These are phyloP conservation scores for Peronospora destructor DNA, from an alignment of 352 stramenopile genomes.

Conservation along the genomic window DNA sequence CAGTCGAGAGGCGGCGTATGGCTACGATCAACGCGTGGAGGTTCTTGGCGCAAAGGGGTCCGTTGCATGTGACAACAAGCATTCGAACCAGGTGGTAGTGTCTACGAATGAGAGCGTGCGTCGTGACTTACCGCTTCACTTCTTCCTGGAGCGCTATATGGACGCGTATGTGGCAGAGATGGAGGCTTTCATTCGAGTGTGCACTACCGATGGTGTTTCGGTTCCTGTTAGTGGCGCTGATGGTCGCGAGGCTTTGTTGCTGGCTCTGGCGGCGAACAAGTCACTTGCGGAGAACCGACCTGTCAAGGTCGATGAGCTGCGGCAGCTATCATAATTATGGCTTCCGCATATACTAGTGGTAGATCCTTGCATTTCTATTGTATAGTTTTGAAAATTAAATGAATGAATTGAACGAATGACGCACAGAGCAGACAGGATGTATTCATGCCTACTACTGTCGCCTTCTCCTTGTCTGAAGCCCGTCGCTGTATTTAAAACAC, in stretches of 20 bases:
- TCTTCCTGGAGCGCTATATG: conserved; percentile 92
- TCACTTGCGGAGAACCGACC: conserved; percentile 63
- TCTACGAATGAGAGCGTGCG: conserved; percentile 37
- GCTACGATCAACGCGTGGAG: conserved; percentile 93
- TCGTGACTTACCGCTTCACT: conserved; percentile 89
- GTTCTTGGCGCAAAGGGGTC: conserved; percentile 89
- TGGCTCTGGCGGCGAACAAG: conserved; percentile 62
- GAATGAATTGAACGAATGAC: conserved; percentile 7
- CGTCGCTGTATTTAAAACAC: conserved; percentile 86
- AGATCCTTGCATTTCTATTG: conserved; percentile 20
- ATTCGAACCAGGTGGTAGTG: conserved; percentile 83
- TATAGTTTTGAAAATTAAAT: conserved; percentile 20
- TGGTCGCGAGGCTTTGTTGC: conserved; percentile 55
- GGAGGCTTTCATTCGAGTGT: conserved; percentile 60
- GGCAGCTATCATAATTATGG: conserved; percentile 18
- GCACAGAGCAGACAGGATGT: conserved; percentile 14
- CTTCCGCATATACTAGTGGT: conserved; percentile 14
- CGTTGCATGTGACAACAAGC: conserved; percentile 89
- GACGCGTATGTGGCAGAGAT: conserved; percentile 78
- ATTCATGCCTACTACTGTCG: conserved; percentile 12
- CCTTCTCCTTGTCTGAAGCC: conserved; percentile 10
- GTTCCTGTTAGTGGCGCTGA: conserved; percentile 53
- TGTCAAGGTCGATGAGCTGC: conserved; percentile 53
- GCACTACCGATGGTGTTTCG: conserved; percentile 27
- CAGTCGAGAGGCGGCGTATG: conserved; percentile 89